Conservation (phyloP, 805 yeast genomes). For the Teunomyces kruisii region DNA sequence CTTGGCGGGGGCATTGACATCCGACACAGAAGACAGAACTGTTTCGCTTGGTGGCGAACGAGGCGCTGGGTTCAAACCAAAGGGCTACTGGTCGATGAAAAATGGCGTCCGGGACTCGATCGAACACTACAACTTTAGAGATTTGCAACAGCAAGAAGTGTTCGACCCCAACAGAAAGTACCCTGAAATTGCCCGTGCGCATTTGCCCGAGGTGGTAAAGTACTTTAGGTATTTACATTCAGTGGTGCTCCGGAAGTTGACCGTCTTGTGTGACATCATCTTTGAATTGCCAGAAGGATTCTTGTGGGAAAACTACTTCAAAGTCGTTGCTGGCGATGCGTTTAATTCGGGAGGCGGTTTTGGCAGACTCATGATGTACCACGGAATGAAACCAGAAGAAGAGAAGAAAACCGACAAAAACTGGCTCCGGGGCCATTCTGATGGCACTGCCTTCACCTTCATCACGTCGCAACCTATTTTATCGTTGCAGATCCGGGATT, state of each 20-base stretch:
- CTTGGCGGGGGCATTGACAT: constrained; percentile 39
- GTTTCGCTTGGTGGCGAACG: constrained; percentile 29
- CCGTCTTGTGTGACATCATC: constrained; percentile 24
- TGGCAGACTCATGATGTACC: constrained; percentile 31
- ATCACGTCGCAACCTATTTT: constrained; percentile 32
- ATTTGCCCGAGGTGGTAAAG: constrained; percentile 21
- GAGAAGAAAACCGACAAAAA: constrained; percentile 23
- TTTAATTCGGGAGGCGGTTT: constrained; percentile 27
- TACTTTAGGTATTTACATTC: constrained; percentile 24
- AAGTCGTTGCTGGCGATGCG: constrained; percentile 20
- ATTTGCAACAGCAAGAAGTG: constrained; percentile 22
- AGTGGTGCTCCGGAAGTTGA: constrained; percentile 21
- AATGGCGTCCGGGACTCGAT: constrained; percentile 29
- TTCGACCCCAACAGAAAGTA: constrained; percentile 20
- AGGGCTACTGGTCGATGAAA: constrained; percentile 30
- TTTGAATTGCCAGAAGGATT: constrained; percentile 29
- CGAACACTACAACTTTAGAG: constrained; percentile 27
- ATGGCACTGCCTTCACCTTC: constrained; percentile 30
- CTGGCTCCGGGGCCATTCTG: constrained; percentile 33
- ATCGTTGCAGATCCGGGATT: constrained; percentile 30
- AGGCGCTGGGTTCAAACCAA: constrained; percentile 30
- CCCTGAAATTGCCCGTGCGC: constrained; percentile 24
- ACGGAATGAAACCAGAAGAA: constrained; percentile 23
- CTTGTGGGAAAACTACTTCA: constrained; percentile 28
- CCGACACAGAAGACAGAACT: constrained; percentile 26